These are phyloP conservation scores for Paspalum vaginatum DNA, from an alignment of 176 grass and related monocot species.

Conservation along the genomic window DNA sequence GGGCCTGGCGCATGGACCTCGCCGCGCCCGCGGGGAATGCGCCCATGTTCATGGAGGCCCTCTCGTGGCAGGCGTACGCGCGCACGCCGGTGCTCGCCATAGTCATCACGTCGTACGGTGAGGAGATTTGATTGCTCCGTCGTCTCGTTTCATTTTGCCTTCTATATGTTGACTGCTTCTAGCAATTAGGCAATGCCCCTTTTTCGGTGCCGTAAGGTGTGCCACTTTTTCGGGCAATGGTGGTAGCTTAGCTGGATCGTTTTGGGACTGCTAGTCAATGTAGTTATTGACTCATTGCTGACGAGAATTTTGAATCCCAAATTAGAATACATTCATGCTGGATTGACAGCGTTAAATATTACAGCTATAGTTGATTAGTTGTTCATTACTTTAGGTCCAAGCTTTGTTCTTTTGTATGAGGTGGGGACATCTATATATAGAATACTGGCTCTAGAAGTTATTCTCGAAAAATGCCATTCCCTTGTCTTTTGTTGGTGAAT, in stretches of 20 bases:
- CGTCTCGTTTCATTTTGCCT: not conserved
- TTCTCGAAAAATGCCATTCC: slow-evolving; percentile 12
- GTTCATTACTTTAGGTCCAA: slow-evolving; percentile 13
- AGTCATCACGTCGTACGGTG: slow-evolving; percentile 72
- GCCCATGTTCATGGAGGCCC: slow-evolving; percentile 55
- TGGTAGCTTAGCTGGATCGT: not conserved
- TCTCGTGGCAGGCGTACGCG: slow-evolving; percentile 72
- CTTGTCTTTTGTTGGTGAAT: slow-evolving; percentile 29
- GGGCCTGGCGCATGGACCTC: slow-evolving; percentile 68
- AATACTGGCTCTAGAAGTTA: slow-evolving; percentile 15
- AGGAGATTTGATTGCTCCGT: slow-evolving; percentile 23
- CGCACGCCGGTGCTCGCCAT: slow-evolving; percentile 79
- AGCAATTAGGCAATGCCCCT: slow-evolving; percentile 1
- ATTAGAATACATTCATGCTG: not conserved
- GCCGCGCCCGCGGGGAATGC: slow-evolving; percentile 5
- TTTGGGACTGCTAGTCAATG: not conserved
- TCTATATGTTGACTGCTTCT: slow-evolving; percentile 14
- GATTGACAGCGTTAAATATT: not conserved
- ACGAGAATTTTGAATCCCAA: not conserved
- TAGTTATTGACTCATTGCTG: not conserved
- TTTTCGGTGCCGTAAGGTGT: not conserved
- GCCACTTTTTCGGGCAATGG: not conserved
- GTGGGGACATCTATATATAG: slow-evolving; percentile 25
- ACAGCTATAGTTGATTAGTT: slow-evolving; percentile 7
- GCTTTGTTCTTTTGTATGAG: slow-evolving; percentile 21